Percentiles rank a stretch among this genome's conserved stretches.
Evolutionary conservation across 495 filamentous ascomycete species (phyloP).

Genomic region (Halenospora varia): DNA sequence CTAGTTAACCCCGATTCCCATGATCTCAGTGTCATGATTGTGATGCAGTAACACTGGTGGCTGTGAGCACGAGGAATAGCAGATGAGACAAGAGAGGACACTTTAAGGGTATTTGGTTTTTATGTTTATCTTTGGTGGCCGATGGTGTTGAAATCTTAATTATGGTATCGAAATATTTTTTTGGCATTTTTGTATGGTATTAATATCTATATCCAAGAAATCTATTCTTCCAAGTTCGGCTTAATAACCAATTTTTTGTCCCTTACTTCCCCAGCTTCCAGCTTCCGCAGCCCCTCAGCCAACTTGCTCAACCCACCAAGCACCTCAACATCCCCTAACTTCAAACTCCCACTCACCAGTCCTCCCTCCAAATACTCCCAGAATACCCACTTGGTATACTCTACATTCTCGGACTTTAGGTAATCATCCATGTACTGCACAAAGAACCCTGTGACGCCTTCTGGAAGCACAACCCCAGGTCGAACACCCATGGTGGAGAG

Average conservation of each 20-base stretch:
- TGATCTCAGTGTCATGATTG: no score
- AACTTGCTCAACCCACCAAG: constrained; percentile 24
- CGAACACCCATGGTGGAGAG: constrained; percentile 18
- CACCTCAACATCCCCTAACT: constrained; percentile 20
- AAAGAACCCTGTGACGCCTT: constrained; percentile 11
- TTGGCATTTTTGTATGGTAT: no score
- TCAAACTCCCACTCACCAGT: constrained; percentile 4
- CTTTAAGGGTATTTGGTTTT: no score
- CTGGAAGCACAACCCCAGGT: constrained; percentile 11
- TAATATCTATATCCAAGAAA: no score
- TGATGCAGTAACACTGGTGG: no score
- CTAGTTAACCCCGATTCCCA: no score
- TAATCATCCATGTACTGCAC: constrained; percentile 20
- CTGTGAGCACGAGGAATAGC: no score
- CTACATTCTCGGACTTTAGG: constrained; percentile 9
- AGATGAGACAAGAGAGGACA: no score
- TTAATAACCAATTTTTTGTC: constrained; percentile 5
- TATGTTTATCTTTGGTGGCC: no score
- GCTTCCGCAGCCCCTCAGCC: background rate
- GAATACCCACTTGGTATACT: constrained; percentile 18
- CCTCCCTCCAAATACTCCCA: constrained; percentile 16
- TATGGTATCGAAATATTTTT: no score
- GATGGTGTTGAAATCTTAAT: no score
- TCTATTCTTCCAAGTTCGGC: background rate
- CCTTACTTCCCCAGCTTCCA: background rate